A percentile compares a stretch with the other conserved stretches of the same genome.
Evolutionary conservation across 192 early-diverging fungal species (phyloP).

Genomic region (Geranomyces michiganensis): DNA sequence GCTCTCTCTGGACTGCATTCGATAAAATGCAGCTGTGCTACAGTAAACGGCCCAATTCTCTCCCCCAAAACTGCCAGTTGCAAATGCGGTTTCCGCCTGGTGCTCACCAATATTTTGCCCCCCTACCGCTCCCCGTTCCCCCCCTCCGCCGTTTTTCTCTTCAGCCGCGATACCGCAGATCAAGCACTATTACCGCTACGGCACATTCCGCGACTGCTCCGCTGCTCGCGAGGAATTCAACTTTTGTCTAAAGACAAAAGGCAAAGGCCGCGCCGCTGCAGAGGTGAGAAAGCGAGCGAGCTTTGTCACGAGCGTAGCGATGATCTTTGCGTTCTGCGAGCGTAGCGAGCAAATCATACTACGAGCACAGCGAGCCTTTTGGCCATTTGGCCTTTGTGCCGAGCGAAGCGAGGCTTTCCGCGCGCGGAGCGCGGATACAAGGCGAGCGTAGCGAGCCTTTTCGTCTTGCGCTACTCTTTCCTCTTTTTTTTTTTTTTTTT

Average conservation of each 20-base stretch:
- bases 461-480: neutral
- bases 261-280: slow-evolving; percentile 37
- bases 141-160: neutral
- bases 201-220: slow-evolving; percentile 49
- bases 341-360: too few species aligned
- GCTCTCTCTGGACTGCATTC: slow-evolving; percentile 43
- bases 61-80: neutral
- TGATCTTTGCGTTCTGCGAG: too few species aligned
- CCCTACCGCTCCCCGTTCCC: slow-evolving; percentile 26
- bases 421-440: too few species aligned
- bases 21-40: slow-evolving; percentile 49
- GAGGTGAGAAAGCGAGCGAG: slow-evolving; percentile 26
- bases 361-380: too few species aligned
- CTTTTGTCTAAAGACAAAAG: slow-evolving; percentile 51
- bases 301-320: neutral
- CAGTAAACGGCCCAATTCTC: slow-evolving; percentile 33
- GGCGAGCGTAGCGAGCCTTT: too few species aligned
- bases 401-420: too few species aligned
- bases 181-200: slow-evolving; percentile 55
- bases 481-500: neutral
- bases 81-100: too few species aligned
- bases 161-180: slow-evolving; percentile 49
- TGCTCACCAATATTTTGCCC: neutral
- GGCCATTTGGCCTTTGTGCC: neutral
- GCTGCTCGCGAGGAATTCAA: slow-evolving; percentile 42